Evolutionary conservation across 768 basidiomycete genomes (phyloP).

Genomic region (Psilocybe azurescens): DNA sequence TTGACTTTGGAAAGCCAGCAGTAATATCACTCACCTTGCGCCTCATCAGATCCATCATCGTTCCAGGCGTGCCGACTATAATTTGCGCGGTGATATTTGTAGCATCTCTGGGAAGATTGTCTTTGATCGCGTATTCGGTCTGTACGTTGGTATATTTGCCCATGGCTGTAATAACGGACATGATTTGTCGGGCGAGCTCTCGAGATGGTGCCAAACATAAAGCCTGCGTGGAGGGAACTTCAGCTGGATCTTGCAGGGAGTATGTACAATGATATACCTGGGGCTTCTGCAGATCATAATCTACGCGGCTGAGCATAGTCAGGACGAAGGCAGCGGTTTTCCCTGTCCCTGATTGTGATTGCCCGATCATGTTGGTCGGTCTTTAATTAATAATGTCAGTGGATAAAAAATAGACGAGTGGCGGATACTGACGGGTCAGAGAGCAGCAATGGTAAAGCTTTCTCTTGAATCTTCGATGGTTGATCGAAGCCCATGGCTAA

Average conservation of each 20-base stretch:
- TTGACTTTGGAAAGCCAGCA: not conserved
- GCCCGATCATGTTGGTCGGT: constrained; percentile 98
- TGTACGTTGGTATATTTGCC: constrained; percentile 94
- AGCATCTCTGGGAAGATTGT: constrained; percentile 71
- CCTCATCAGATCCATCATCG: constrained; percentile 86
- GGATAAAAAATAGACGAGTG: not conserved
- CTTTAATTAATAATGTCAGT: constrained; percentile 43
- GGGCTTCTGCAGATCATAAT: constrained; percentile 80
- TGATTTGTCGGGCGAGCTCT: constrained; percentile 96
- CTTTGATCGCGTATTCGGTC: constrained; percentile 95
- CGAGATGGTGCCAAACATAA: constrained; percentile 97
- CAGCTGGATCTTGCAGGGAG: too few species aligned
- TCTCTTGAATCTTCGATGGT: constrained; percentile 98
- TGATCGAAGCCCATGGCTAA: constrained; percentile 97
- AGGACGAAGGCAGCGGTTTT: constrained; percentile 99
- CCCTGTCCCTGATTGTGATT: constrained; percentile 98
- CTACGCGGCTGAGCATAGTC: constrained; percentile 95
- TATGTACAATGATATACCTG: constrained; percentile 56
- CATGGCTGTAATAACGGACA: constrained; percentile 93
- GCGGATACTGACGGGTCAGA: constrained; percentile 72
- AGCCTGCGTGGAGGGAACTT: constrained; percentile 54
- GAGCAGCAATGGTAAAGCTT: constrained; percentile 90
- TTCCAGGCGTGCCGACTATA: constrained; percentile 96
- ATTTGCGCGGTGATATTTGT: constrained; percentile 84
- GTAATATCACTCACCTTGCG: constrained; percentile 44